A percentile compares a stretch with the other conserved stretches of the same genome.
Conservation (phyloP, 176 grass and related monocot species). For the Avena eriantha region DNA sequence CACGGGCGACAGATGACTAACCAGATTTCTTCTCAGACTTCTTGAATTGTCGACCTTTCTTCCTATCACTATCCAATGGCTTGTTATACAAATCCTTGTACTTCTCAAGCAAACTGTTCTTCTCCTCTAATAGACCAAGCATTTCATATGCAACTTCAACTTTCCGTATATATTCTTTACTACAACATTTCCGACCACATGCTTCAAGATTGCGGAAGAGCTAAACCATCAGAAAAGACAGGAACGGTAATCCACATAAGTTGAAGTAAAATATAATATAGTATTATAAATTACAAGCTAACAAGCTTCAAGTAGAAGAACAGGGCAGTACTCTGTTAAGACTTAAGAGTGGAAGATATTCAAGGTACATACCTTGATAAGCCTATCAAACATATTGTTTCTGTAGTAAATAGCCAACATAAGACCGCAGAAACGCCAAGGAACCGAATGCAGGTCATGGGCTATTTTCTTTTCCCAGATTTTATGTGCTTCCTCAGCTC, state of each 20-base stretch:
- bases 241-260: constrained; percentile 20
- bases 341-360: neutral
- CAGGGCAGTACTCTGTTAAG: neutral
- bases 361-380: constrained; percentile 63
- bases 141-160: constrained; percentile 86
- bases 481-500: constrained; percentile 87
- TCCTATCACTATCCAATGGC: constrained; percentile 44
- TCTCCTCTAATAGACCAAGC: constrained; percentile 78
- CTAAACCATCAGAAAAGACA: constrained; percentile 43
- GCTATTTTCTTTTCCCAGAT: constrained; percentile 85
- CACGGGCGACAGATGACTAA: constrained; percentile 23
- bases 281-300: constrained; percentile 18
- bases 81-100: constrained; percentile 66
- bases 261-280: constrained; percentile 6
- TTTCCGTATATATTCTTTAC: constrained; percentile 73
- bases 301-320: neutral
- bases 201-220: constrained; percentile 76
- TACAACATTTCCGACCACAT: constrained; percentile 65
- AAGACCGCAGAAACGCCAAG: constrained; percentile 82
- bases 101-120: constrained; percentile 65
- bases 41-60: constrained; percentile 47
- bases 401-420: constrained; percentile 90
- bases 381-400: constrained; percentile 84
- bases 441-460: constrained; percentile 73
- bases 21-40: constrained; percentile 31